A percentile compares a stretch with the other conserved stretches of the same genome.
phyloP scores from a whole-genome alignment of 768 basidiomycete species.

The Boletales sp. region DNA sequence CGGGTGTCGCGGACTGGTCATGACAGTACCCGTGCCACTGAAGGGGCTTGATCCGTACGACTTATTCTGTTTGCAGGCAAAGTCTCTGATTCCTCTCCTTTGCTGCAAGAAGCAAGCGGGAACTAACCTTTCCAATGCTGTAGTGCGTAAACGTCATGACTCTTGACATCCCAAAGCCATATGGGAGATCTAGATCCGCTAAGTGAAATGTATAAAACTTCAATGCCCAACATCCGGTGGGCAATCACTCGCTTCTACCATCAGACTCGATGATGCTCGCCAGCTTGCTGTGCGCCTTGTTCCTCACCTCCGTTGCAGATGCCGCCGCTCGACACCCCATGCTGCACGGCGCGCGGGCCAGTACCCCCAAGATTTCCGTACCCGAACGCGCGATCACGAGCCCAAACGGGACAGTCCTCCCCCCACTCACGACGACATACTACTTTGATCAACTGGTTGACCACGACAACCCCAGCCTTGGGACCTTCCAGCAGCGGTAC shows the following conservation, averaged over 20 bases:
- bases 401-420: conserved; percentile 23
- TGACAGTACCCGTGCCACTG: no score
- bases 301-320: conserved; percentile 10
- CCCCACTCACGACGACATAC: conserved; percentile 26
- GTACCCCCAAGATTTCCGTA: conserved; percentile 12
- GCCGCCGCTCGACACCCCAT: conserved; percentile 21
- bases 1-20: no score
- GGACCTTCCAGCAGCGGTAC: conserved; percentile 76
- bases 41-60: no score
- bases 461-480: conserved; percentile 52
- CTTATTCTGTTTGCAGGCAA: no score
- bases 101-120: no score
- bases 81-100: no score
- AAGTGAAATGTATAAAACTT: no score
- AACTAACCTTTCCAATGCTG: no score
- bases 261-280: conserved; percentile 10
- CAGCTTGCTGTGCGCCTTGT: conserved; percentile 4
- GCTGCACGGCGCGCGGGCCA: conserved; percentile 12
- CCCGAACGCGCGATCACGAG: conserved; percentile 8
- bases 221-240: no score
- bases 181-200: no score
- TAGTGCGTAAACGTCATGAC: no score
- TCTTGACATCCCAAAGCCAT: no score
- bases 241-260: background rate
- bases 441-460: conserved; percentile 36